A percentile compares a stretch with the other conserved stretches of the same genome.
phyloP scores from a whole-genome alignment of 768 basidiomycete species.

The Chiua virens region DNA sequence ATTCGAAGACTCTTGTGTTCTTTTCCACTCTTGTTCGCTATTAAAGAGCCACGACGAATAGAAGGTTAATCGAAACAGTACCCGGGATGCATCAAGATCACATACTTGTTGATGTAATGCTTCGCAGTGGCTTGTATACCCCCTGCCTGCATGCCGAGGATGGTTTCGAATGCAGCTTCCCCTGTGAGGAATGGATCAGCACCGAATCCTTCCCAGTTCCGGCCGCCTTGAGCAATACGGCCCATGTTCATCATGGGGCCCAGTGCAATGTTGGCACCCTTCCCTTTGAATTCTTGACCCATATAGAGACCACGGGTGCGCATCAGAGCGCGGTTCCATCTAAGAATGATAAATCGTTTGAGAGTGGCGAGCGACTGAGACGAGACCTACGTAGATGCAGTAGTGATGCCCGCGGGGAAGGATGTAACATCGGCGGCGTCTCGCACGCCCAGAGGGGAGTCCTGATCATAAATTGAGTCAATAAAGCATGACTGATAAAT shows the following conservation, averaged over 20 bases:
- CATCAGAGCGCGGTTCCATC: constrained; percentile 77
- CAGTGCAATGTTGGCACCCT: constrained; percentile 82
- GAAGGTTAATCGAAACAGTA: background rate
- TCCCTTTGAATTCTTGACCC: constrained; percentile 81
- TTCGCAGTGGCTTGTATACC: constrained; percentile 90
- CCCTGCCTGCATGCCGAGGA: constrained; percentile 75
- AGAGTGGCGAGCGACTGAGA: background rate
- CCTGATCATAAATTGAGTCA: constrained; percentile 33
- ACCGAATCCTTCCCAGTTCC: constrained; percentile 95
- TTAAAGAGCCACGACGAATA: background rate
- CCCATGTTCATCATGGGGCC: constrained; percentile 89
- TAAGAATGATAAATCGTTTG: constrained; percentile 15
- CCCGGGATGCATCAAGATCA: background rate
- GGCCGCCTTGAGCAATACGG: constrained; percentile 73
- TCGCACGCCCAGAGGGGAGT: constrained; percentile 79
- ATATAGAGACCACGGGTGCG: constrained; percentile 74
- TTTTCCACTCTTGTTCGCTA: constrained; percentile 39
- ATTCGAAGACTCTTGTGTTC: constrained; percentile 33
- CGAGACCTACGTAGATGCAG: constrained; percentile 69
- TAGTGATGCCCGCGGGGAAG: constrained; percentile 82
- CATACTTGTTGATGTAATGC: constrained; percentile 75
- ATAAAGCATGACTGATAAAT: background rate
- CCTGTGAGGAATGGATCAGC: constrained; percentile 85
- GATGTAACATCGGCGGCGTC: constrained; percentile 68
- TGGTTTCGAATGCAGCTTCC: constrained; percentile 72